A percentile compares a stretch with the other conserved stretches of the same genome.
Evolutionary conservation across 768 basidiomycete species (phyloP).

Genomic region (Thelephora ganbajun): DNA sequence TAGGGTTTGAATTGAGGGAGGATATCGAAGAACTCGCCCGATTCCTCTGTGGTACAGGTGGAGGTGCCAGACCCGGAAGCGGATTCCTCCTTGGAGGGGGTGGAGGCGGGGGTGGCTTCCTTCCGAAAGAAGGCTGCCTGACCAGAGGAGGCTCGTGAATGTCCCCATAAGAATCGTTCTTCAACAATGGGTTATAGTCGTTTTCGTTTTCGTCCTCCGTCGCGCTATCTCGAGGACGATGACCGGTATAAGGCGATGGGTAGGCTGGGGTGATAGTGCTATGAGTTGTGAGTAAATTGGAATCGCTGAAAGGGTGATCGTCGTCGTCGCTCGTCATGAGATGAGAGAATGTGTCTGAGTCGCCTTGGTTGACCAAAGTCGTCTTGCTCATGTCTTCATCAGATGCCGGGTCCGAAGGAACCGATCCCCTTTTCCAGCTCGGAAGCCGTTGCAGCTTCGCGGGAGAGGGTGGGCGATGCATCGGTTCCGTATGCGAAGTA

Average conservation of each 20-base stretch:
- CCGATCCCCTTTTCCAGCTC: slow-evolving; percentile 3
- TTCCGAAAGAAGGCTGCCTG: background rate
- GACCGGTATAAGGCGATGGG: background rate
- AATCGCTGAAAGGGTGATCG: slow-evolving; percentile 33
- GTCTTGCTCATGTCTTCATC: slow-evolving; percentile 1
- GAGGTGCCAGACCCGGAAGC: background rate
- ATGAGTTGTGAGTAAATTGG: slow-evolving; percentile 12
- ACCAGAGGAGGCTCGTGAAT: background rate
- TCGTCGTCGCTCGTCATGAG: slow-evolving; percentile 20
- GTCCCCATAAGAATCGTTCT: background rate
- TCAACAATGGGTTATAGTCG: background rate
- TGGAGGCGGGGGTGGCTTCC: background rate
- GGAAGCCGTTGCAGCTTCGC: slow-evolving; percentile 13
- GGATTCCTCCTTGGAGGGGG: background rate
- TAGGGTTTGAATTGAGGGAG: background rate
- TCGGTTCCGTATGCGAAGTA: slow-evolving; percentile 49
- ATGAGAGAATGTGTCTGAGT: slow-evolving; percentile 5
- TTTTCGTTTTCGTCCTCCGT: background rate
- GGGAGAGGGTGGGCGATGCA: slow-evolving; percentile 18
- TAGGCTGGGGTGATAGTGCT: background rate
- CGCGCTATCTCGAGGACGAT: no score
- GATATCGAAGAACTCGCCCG: background rate
- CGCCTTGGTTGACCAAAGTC: slow-evolving; percentile 1
- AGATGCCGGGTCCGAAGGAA: background rate
- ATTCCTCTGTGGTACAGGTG: background rate